Evolutionary conservation across 371 early-diverging fungal species (phyloP), one percentile per base, ranked within the genome.

Genomic region (Choanephora cucurbitarum): DNA sequence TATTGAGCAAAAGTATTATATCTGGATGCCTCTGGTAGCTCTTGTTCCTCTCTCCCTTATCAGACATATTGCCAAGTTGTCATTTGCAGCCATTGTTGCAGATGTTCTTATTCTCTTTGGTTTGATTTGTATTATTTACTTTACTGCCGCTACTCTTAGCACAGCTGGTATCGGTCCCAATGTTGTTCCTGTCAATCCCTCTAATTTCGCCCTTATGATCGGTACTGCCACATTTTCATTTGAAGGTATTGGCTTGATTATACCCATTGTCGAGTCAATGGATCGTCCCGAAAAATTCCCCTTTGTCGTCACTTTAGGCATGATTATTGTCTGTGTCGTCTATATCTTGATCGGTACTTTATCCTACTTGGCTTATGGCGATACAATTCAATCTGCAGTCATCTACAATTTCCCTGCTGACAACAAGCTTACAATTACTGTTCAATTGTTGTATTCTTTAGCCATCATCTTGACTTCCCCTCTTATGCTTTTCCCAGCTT

Each of bases 221-320:
- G 90, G 91, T 18, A 90, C 90, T 5, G 85, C 90, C 10, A 81
- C 89, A 47, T 91, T 86, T 65, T 85, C 89, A 2, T 91, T 89
- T 63, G 91, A 91, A 69, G 91, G 91, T 33, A 86, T 89, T 57
- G 87, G 90, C 37, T 57, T 91, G 21, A 75, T 83, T 14, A 72
- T 83, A 32, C 83, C 83, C 14, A 78, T 83, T 59, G 80, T 70
- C 4, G 81, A 84, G 58, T 72, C 82, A 8, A 83, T 84, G 83
- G 64, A 74, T 43, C 69, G 69, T 15, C 83, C 83, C 8, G 71
- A 75, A 37, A 65, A 80, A 53, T 90, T 92, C 62, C 76, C 81
- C 15, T 57, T 58, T 14, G 87, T 88, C 5, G 69, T 92, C 15
- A 75, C 74, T 0, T 44, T 71, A 23, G 81, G 85, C 50, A 83